These are phyloP conservation scores for Metschnikowia borealis DNA, from an alignment of 805 yeast species.

Conservation along the genomic window DNA sequence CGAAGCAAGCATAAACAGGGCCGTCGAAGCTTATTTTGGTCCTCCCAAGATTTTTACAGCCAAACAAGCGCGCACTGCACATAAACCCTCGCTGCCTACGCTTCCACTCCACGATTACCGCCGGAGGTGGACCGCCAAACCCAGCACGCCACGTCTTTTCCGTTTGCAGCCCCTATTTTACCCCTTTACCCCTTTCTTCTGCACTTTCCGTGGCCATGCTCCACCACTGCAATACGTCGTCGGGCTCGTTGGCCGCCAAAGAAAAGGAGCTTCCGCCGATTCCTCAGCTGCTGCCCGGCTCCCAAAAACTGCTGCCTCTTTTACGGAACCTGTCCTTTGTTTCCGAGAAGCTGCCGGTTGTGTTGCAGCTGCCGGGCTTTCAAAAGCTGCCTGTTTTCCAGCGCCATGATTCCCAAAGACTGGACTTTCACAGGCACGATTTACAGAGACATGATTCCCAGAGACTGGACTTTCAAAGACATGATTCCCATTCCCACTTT, in stretches of 20 bases:
- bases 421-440: too few relatives aligned
- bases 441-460: too few relatives aligned
- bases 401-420: too few relatives aligned
- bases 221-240: not conserved
- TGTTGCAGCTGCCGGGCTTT: too few relatives aligned
- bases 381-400: too few relatives aligned
- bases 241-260: constrained; percentile 20
- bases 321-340: too few relatives aligned
- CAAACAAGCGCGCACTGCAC: constrained; percentile 1
- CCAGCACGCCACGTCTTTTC: not conserved
- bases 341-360: too few relatives aligned
- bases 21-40: not conserved
- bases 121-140: not conserved
- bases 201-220: not conserved
- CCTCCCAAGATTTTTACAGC: not conserved
- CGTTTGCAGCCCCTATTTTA: not conserved
- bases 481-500: too few relatives aligned
- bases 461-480: too few relatives aligned
- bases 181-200: not conserved
- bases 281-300: constrained; percentile 17
- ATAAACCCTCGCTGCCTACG: not conserved
- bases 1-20: not conserved
- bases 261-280: constrained; percentile 40
- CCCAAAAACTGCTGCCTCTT: too few relatives aligned
- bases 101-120: not conserved